Percentiles rank a stretch among this genome's conserved stretches.
phyloP scores from a whole-genome alignment of 768 basidiomycete genomes.

The Boletus huronensis region DNA sequence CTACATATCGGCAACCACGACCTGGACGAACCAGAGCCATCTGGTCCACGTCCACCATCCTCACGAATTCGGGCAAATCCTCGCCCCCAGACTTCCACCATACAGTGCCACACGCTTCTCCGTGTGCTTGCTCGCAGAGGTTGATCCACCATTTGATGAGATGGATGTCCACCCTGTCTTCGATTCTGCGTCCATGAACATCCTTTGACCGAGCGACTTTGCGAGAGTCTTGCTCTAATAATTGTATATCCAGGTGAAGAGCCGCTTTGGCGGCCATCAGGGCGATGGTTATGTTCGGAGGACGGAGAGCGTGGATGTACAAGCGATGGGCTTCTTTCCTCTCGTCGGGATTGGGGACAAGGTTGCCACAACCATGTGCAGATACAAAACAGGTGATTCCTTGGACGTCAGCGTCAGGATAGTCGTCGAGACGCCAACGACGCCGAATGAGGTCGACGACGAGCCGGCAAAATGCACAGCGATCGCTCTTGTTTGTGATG shows the following conservation, averaged over 20 bases:
- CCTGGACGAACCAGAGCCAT: constrained; percentile 10
- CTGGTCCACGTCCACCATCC: constrained; percentile 13
- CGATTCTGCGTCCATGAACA: constrained; percentile 22
- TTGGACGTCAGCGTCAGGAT: constrained; percentile 9
- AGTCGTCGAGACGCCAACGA: constrained; percentile 16
- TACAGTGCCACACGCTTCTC: constrained; percentile 6
- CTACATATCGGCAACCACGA: constrained; percentile 11
- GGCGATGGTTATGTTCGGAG: background rate
- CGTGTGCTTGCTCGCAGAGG: constrained; percentile 17
- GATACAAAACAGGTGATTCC: constrained; percentile 1
- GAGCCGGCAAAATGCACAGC: constrained; percentile 18
- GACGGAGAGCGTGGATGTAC: constrained; percentile 8
- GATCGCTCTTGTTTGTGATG: constrained; percentile 2
- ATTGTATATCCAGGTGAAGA: constrained; percentile 13
- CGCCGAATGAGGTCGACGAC: constrained; percentile 4
- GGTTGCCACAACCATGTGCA: background rate
- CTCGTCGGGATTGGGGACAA: background rate
- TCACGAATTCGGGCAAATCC: constrained; percentile 9
- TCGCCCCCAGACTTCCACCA: constrained; percentile 8
- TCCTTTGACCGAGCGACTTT: constrained; percentile 12
- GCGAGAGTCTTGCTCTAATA: constrained; percentile 18
- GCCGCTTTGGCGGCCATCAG: background rate
- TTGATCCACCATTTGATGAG: constrained; percentile 17
- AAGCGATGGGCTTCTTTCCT: constrained; percentile 12
- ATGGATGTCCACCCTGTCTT: constrained; percentile 2